Evolutionary conservation across 805 yeast genomes (phyloP).

Genomic region (Barnettozyma pratensis): DNA sequence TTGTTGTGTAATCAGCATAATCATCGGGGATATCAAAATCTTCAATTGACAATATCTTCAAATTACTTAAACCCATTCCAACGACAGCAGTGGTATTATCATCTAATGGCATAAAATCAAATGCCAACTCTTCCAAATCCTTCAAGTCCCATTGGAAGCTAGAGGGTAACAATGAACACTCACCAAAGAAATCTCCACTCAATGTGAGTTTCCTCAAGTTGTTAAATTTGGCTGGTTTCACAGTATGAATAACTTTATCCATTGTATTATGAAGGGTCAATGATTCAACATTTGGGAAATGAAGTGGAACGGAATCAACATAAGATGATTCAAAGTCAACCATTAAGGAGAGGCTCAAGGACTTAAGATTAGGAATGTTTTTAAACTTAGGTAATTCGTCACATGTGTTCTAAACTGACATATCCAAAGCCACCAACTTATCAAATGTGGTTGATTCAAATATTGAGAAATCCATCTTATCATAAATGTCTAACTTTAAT

Average conservation of each 20-base stretch:
- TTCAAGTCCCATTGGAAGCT: constrained; percentile 1
- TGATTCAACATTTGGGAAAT: not conserved
- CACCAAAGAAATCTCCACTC: not conserved
- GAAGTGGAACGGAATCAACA: not conserved
- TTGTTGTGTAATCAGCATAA: not conserved
- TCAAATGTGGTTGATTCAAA: not conserved
- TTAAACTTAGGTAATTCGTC: not conserved
- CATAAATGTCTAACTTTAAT: not conserved
- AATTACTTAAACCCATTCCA: not conserved
- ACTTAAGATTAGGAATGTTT: not conserved
- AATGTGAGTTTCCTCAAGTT: not conserved
- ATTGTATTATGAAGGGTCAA: not conserved
- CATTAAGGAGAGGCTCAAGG: not conserved
- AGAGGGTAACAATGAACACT: not conserved
- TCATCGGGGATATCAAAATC: not conserved
- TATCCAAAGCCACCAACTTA: not conserved
- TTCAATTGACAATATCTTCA: not conserved
- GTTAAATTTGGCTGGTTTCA: not conserved
- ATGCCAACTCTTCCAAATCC: not conserved
- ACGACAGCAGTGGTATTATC: not conserved
- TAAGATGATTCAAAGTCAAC: not conserved
- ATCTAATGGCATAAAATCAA: not conserved
- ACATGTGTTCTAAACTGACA: not conserved
- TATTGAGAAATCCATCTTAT: not conserved
- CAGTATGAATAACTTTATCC: not conserved